A percentile compares a stretch with the other conserved stretches of the same genome.
phyloP scores from a whole-genome alignment of 2,329 filamentous ascomycete genomes.

The Calonectria hawksworthii region DNA sequence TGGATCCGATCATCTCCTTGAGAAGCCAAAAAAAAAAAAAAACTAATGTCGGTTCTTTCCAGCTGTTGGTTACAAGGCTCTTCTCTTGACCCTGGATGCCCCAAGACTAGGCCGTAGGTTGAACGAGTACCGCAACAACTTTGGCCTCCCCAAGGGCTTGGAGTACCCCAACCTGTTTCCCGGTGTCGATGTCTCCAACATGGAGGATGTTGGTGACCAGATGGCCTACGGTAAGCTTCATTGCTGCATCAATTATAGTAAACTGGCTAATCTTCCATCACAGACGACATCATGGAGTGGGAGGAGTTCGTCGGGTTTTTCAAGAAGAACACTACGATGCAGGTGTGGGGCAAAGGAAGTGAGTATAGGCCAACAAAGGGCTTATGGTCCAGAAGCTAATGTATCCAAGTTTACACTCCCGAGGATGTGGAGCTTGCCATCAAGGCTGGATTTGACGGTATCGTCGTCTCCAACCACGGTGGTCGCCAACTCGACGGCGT shows the following conservation, averaged over 20 bases:
- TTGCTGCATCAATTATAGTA: too few relatives aligned
- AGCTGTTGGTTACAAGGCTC: constrained; percentile 42
- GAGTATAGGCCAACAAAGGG: not conserved
- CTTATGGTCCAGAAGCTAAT: not conserved
- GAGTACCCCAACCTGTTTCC: constrained; percentile 35
- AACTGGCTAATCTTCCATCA: not conserved
- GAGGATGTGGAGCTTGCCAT: constrained; percentile 50
- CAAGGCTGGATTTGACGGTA: constrained; percentile 46
- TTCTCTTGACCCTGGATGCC: constrained; percentile 46
- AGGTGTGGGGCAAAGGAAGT: constrained; percentile 33
- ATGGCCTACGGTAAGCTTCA: constrained; percentile 24
- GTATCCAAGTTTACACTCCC: constrained; percentile 42
- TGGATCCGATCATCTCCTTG: not conserved
- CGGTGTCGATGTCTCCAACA: constrained; percentile 25
- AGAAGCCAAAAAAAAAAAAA: not conserved
- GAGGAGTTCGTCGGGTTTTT: constrained; percentile 23
- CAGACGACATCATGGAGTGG: constrained; percentile 26
- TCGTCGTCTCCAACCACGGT: constrained; percentile 53
- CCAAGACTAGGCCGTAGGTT: constrained; percentile 40
- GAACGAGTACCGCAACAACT: constrained; percentile 42
- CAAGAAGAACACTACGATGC: constrained; percentile 27
- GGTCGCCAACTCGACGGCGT: constrained; percentile 51
- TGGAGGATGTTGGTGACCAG: constrained; percentile 18
- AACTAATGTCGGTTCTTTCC: not conserved
- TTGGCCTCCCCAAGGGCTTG: constrained; percentile 35